Evolutionary conservation across 176 grass and related monocot genomes (phyloP), one percentile per base, ranked within the genome.

Genomic region (Neostapfia colusana): DNA sequence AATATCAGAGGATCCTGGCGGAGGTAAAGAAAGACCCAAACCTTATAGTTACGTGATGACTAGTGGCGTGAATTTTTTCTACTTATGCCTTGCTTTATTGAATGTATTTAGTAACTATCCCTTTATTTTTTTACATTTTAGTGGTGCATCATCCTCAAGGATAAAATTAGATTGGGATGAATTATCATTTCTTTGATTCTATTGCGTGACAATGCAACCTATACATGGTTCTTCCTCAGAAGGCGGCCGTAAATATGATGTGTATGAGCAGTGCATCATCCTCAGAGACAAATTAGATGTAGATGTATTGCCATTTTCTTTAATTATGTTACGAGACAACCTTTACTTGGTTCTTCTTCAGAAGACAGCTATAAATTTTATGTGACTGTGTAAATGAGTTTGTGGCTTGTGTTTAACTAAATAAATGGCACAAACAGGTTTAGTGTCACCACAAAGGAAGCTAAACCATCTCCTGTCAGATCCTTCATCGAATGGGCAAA

Each of bases 1-100:
- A 74, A 93, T 90, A 63, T 73, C 90, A 79, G 95, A 95, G 82
- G 74, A 99, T 70, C 80, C 84, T 79, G 79, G 70, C 38, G 67
- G 80, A 92, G 95, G 95, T 98, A 88, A 88, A 60, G 45, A 54
- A 88, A 60, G 45, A 61, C 13, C 20, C 69, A 12, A 65, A 84
- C 23, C 37, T 38, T 77, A 73, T 25, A 73, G 41, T 31, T 31
- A 31, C 31, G 3, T 31, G 31, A 31, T 31, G 31, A 31, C 31
- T 31, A 31, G 3, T 56, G n/a, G n/a, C 8, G 9, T 23, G 53
- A 56, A 56, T 24, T 10, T 10, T 10, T 24, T 11, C 31, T 4
- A 21, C 9, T 24, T 56, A 10, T 56, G 2, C 7, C 20, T 56
- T 56, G 53, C n/a, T 24, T 56, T n/a, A 17, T 10, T 56, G 0